Conservation (phyloP, 495 filamentous ascomycete genomes). For the Astrothelium macrocarpum region DNA sequence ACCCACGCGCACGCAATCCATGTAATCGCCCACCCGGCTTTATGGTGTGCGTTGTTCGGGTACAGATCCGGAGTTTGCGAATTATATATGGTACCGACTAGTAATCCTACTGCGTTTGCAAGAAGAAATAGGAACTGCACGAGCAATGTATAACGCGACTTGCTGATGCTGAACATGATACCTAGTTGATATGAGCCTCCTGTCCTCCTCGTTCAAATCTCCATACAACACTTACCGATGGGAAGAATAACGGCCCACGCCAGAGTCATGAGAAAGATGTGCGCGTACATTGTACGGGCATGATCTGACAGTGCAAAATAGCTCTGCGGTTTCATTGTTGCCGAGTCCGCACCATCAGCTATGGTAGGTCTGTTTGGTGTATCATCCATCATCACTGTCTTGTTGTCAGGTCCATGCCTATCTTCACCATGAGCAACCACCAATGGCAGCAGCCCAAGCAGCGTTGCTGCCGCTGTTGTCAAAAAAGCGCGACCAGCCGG, state of each 20-base stretch:
- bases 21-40: conserved; percentile 78
- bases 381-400: not conserved
- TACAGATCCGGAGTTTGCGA: conserved; percentile 79
- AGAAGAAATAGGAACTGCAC: conserved; percentile 68
- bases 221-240: conserved; percentile 29
- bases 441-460: not conserved
- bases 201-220: not conserved
- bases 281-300: conserved; percentile 57
- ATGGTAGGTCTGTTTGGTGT: not conserved
- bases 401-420: not conserved
- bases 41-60: conserved; percentile 77
- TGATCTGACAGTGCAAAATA: conserved; percentile 70
- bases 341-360: not conserved
- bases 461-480: not conserved
- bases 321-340: not conserved
- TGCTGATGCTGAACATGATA: conserved; percentile 79
- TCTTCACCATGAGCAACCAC: not conserved
- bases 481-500: not conserved
- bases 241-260: conserved; percentile 82
- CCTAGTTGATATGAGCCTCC: conserved; percentile 23
- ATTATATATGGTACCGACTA: conserved; percentile 71
- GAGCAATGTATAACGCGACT: conserved; percentile 63
- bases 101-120: conserved; percentile 58
- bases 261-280: conserved; percentile 70
- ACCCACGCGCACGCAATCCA: conserved; percentile 21